Base-by-base conservation (phyloP, 495 filamentous ascomycete genomes). In the Annulohypoxylon bovei region DNA sequence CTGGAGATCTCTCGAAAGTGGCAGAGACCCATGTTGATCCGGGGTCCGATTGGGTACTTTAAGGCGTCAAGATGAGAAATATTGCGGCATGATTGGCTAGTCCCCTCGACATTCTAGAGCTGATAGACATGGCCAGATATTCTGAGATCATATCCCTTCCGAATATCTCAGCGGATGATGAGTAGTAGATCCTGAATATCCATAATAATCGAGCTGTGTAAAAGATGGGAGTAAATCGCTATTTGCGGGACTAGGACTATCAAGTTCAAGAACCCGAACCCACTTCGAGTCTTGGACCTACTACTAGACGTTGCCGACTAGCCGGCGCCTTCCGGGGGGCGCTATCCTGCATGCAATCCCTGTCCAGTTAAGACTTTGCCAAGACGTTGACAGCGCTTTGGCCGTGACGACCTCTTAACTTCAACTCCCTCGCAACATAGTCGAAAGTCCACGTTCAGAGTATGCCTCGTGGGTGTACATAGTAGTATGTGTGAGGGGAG, bases 231-330 rank as follows among this genome's bases (percentile, higher is more conserved):
- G 20, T 40, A 52, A 39, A 18, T 33, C 30, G 4, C 40, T 44
- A 18, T 44, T 30, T 60, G 27, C 47, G 50, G 39, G 50, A 57
- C 18, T 28, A 18, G 9, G 20, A n/a, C n/a, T 46, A 33, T 66
- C 50, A 40, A 71, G 20, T 42, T 67, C 52, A 39, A 65, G 61
- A 65, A 72, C 70, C 65, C 70, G 70, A 72, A 72, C 70, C 70
- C 70, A 72, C 25, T 32, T 62, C 65, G 35, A n/a, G n/a, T n/a
- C n/a, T n/a, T n/a, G n/a, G n/a, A 50, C 22, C 46, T 50, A n/a
- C 22, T 28, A 50, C 11, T 27, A 23, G 23, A 2, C 16, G 27
- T n/a, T 68, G 70, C 61, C 65, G 65, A 32, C 54, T 55, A 53
- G 53, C 60, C 61, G 59, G 39, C 33, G 20, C 23, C 25, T 35